Evolutionary conservation across 2,329 filamentous ascomycete species (phyloP).

Genomic region (Pseudocercospora vitis): DNA sequence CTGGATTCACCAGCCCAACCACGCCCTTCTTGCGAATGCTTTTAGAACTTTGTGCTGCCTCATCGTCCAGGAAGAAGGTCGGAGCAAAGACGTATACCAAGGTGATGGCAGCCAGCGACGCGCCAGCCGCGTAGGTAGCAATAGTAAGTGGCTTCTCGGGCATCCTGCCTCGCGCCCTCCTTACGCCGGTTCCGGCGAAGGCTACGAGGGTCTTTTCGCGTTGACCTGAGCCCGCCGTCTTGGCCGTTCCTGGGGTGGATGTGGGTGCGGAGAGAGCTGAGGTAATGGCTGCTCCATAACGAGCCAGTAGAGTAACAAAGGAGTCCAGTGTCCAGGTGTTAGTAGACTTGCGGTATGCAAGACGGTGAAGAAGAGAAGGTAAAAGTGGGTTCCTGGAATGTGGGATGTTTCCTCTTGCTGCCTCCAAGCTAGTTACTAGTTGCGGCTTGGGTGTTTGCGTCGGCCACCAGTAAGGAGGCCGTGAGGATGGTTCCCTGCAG

Average conservation of each 20-base stretch:
- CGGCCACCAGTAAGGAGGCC: background rate
- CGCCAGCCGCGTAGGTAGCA: conserved; percentile 90
- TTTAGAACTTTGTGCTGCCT: conserved; percentile 58
- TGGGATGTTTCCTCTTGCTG: conserved; percentile 1
- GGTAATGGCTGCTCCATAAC: conserved; percentile 25
- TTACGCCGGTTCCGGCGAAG: conserved; percentile 31
- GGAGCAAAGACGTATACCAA: conserved; percentile 96
- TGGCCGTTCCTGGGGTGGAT: conserved; percentile 3
- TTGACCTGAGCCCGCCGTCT: conserved; percentile 18
- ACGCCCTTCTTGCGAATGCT: conserved; percentile 76
- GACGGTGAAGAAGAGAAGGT: background rate
- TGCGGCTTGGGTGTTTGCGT: background rate
- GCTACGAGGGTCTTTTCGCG: conserved; percentile 33
- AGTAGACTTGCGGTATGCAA: background rate
- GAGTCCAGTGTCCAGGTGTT: conserved; percentile 19
- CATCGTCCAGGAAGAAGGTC: conserved; percentile 91
- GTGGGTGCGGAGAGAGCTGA: conserved; percentile 11
- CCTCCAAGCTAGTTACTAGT: conserved; percentile 1
- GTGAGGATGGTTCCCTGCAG: background rate
- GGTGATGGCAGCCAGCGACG: conserved; percentile 89
- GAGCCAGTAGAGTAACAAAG: conserved; percentile 19
- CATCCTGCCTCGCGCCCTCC: conserved; percentile 52
- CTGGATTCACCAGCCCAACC: conserved; percentile 83
- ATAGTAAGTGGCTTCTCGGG: conserved; percentile 80
- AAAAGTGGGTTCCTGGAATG: background rate